These are phyloP conservation scores for Fusarium sp. DNA, from an alignment of 2,329 filamentous ascomycete species.

Conservation along the genomic window DNA sequence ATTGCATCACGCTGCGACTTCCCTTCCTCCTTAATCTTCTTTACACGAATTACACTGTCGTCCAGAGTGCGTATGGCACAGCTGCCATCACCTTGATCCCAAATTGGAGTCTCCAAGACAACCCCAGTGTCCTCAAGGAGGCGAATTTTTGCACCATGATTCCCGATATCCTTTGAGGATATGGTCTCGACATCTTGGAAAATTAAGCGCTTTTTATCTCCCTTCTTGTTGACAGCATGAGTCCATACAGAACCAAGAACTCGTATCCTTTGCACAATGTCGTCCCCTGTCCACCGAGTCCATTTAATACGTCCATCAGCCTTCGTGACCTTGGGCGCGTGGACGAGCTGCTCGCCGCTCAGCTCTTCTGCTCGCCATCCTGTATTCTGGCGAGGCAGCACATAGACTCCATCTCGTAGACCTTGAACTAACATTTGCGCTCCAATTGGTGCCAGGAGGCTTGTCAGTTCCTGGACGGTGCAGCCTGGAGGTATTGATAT, in stretches of 20 bases:
- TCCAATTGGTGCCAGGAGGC: constrained; percentile 69
- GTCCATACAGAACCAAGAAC: constrained; percentile 76
- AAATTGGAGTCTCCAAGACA: constrained; percentile 4
- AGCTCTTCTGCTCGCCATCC: constrained; percentile 40
- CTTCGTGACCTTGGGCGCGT: constrained; percentile 79
- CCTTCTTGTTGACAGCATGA: constrained; percentile 40
- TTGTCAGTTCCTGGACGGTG: constrained; percentile 53
- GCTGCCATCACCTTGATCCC: constrained; percentile 28
- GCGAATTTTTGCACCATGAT: neutral
- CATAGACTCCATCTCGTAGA: constrained; percentile 69
- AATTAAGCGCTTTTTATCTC: constrained; percentile 49
- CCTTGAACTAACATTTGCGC: constrained; percentile 75
- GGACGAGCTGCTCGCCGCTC: constrained; percentile 41
- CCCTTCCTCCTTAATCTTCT: constrained; percentile 47
- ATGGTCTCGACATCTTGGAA: constrained; percentile 47
- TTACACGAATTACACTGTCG: constrained; percentile 41
- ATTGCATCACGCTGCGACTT: constrained; percentile 41
- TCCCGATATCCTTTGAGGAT: neutral
- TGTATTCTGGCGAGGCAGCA: constrained; percentile 64
- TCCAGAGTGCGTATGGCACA: constrained; percentile 35
- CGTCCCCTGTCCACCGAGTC: constrained; percentile 58
- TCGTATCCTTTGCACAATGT: constrained; percentile 64
- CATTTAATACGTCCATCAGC: constrained; percentile 72
- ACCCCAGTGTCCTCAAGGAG: constrained; percentile 27
- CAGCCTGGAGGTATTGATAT: constrained; percentile 58